A percentile compares a stretch with the other conserved stretches of the same genome.
These are phyloP conservation scores for Pulveroboletus sp. DNA, from an alignment of 768 basidiomycete species.

Conservation along the genomic window DNA sequence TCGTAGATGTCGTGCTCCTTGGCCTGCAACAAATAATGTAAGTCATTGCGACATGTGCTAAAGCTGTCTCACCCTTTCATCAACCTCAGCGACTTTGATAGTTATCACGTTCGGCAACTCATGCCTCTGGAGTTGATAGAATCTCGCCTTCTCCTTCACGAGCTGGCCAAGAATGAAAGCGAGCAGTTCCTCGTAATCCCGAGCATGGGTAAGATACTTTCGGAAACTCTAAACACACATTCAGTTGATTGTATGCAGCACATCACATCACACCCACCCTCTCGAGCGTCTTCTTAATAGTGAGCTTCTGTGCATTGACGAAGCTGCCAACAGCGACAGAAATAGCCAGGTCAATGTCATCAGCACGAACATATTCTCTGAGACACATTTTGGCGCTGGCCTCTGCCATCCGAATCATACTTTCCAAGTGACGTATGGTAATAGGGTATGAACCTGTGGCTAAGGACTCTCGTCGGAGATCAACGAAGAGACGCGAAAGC, in stretches of 20 bases:
- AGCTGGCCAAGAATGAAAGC: conserved; percentile 92
- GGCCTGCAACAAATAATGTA: conserved; percentile 46
- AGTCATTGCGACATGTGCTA: conserved; percentile 2
- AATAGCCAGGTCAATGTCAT: conserved; percentile 97
- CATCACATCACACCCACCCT: conserved; percentile 45
- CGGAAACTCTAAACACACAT: conserved; percentile 70
- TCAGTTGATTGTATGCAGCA: conserved; percentile 8
- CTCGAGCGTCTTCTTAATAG: conserved; percentile 96
- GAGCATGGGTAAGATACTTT: conserved; percentile 93
- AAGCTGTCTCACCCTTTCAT: conserved; percentile 64
- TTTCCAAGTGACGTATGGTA: conserved; percentile 95
- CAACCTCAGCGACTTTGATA: conserved; percentile 77
- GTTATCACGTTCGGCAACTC: conserved; percentile 74
- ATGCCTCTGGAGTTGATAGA: conserved; percentile 71
- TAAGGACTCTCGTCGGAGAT: conserved; percentile 91
- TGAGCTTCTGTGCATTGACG: conserved; percentile 95
- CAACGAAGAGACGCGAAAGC: conserved; percentile 87
- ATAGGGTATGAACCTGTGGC: conserved; percentile 99
- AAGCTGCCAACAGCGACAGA: conserved; percentile 94
- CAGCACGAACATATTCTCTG: conserved; percentile 89
- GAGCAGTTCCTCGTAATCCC: conserved; percentile 93
- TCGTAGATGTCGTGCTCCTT: conserved; percentile 98
- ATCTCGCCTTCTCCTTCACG: conserved; percentile 87
- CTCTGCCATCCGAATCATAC: conserved; percentile 99
- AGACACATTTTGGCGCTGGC: conserved; percentile 98